Evolutionary conservation across 2,329 filamentous ascomycete genomes (phyloP).

Genomic region (Trichophyton benhamiae): DNA sequence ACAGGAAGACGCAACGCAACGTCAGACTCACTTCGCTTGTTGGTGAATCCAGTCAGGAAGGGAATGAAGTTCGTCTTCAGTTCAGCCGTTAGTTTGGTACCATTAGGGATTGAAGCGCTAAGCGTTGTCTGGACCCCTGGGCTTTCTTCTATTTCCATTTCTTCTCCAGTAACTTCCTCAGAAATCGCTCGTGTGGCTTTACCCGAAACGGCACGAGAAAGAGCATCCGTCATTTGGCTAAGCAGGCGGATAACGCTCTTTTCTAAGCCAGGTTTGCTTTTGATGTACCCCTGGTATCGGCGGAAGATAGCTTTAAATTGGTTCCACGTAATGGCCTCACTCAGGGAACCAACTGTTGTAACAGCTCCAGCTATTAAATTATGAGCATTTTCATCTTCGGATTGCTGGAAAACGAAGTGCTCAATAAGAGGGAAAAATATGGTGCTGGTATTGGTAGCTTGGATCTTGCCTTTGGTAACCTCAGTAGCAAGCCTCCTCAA

Average conservation of each 20-base stretch:
- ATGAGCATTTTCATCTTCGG: conserved; percentile 63
- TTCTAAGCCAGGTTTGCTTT: conserved; percentile 66
- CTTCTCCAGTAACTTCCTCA: conserved; percentile 18
- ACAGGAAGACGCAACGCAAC: conserved; percentile 88
- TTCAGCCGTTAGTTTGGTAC: conserved; percentile 57
- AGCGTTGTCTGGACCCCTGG: conserved; percentile 37
- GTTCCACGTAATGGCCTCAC: conserved; percentile 71
- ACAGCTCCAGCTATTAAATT: conserved; percentile 78
- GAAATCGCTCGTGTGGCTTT: not conserved
- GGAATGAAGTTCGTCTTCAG: conserved; percentile 65
- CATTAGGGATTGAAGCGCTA: conserved; percentile 52
- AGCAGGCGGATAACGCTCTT: conserved; percentile 77
- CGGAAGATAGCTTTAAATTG: conserved; percentile 78
- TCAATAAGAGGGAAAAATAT: conserved; percentile 87
- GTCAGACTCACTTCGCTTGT: conserved; percentile 87
- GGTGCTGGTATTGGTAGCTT: conserved; percentile 66
- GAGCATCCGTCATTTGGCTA: conserved; percentile 65
- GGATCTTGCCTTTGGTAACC: conserved; percentile 52
- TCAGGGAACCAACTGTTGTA: conserved; percentile 62
- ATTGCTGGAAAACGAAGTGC: conserved; percentile 80
- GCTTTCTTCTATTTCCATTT: conserved; percentile 17
- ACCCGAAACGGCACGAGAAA: conserved; percentile 44
- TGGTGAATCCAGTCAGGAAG: conserved; percentile 68
- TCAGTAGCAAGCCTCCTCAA: conserved; percentile 62
- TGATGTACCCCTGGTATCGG: conserved; percentile 71